These are phyloP conservation scores for Chionographis japonica DNA, from an alignment of 106 monocot genomes.

Conservation along the genomic window DNA sequence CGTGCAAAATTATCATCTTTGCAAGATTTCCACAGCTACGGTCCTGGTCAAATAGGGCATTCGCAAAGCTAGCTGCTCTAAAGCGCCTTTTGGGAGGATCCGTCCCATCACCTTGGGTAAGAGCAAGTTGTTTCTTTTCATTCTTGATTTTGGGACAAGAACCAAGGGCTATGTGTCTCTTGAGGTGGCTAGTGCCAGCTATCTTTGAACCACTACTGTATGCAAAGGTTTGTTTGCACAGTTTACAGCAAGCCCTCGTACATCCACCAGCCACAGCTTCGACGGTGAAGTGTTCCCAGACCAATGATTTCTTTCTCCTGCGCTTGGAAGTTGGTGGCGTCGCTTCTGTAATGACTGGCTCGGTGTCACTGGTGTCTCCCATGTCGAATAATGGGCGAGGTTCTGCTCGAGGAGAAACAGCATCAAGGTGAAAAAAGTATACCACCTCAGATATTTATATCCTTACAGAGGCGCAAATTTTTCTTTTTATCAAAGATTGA, in stretches of 20 bases:
- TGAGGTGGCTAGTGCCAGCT: slow-evolving; percentile 92
- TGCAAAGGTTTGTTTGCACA: slow-evolving; percentile 93
- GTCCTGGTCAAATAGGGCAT: slow-evolving; percentile 69
- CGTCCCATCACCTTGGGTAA: slow-evolving; percentile 25
- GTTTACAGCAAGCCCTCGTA: slow-evolving; percentile 78
- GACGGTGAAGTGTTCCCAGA: slow-evolving; percentile 90
- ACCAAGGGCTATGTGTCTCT: slow-evolving; percentile 78
- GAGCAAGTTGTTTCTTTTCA: slow-evolving; percentile 50
- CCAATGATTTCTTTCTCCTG: slow-evolving; percentile 79
- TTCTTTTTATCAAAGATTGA: no score
- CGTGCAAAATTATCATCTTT: slow-evolving; percentile 89
- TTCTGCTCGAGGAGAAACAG: no score
- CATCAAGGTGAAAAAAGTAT: no score
- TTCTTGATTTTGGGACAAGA: slow-evolving; percentile 76
- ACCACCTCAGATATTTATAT: no score
- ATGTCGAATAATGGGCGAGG: slow-evolving; percentile 14
- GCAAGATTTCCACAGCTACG: slow-evolving; percentile 53
- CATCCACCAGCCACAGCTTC: slow-evolving; percentile 59
- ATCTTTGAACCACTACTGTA: slow-evolving; percentile 85
- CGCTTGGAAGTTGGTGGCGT: slow-evolving; percentile 36
- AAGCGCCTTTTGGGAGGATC: slow-evolving; percentile 77
- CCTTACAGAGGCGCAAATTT: no score
- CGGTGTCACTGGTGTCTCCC: slow-evolving; percentile 42
- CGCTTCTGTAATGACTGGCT: slow-evolving; percentile 33
- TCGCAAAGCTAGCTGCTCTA: slow-evolving; percentile 33